Conservation (phyloP, 228 moss, liverwort and hornwort genomes). For the Sphagnum magellanicum region DNA sequence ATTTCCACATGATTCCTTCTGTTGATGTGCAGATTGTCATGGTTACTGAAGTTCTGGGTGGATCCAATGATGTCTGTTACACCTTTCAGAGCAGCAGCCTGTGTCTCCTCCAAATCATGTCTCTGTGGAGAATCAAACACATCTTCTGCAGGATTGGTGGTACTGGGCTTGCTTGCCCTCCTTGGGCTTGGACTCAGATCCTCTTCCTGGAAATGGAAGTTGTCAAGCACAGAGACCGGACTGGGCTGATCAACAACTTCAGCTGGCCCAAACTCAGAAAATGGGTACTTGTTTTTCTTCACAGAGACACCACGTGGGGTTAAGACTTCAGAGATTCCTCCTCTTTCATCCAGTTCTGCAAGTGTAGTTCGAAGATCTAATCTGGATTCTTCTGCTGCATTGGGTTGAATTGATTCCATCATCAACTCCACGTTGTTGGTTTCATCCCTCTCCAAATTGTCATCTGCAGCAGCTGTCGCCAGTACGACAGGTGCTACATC, state of each 20-base stretch:
- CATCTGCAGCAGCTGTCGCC: no score
- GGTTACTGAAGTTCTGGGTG: background rate
- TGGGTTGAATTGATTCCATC: no score
- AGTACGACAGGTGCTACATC: no score
- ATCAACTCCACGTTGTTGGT: no score
- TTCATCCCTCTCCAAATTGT: no score
- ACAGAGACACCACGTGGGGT: slow-evolving; percentile 40
- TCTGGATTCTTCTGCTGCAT: no score
- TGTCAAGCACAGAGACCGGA: slow-evolving; percentile 61
- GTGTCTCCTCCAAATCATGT: no score
- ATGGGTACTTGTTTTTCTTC: slow-evolving; percentile 12
- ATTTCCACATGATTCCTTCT: slow-evolving; percentile 8
- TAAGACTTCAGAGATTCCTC: slow-evolving; percentile 28
- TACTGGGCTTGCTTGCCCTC: slow-evolving; percentile 14
- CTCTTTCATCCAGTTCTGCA: slow-evolving; percentile 13
- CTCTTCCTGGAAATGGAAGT: slow-evolving; percentile 40
- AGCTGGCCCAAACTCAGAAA: slow-evolving; percentile 19
- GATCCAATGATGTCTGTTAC: background rate
- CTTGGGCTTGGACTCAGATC: slow-evolving; percentile 37
- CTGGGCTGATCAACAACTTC: slow-evolving; percentile 41
- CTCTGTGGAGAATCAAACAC: no score
- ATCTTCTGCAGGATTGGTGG: slow-evolving; percentile 6
- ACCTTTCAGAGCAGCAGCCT: no score
- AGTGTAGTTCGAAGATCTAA: slow-evolving; percentile 2
- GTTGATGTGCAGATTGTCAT: background rate